Evolutionary conservation across 306 rosid genomes (phyloP).

Genomic region (Lathyrus aphaca): DNA sequence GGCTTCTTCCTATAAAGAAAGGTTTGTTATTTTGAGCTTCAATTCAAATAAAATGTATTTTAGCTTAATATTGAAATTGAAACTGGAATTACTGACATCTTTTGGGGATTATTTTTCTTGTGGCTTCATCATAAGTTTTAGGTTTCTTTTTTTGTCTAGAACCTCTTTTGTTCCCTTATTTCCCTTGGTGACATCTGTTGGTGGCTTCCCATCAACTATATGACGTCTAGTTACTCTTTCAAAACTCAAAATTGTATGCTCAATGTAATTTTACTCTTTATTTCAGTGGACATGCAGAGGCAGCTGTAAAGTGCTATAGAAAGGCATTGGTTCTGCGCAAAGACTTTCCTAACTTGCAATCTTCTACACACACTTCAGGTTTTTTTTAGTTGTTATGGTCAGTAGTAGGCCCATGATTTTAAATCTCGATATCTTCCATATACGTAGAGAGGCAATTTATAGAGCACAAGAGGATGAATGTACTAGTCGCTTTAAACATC

Average conservation of each 20-base stretch:
- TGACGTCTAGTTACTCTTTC: slow-evolving; percentile 9
- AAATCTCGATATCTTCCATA: too few species aligned
- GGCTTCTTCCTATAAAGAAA: slow-evolving; percentile 98
- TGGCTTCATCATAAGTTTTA: too few species aligned
- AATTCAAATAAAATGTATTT: slow-evolving; percentile 15
- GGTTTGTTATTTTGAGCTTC: slow-evolving; percentile 48
- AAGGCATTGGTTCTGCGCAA: slow-evolving; percentile 83
- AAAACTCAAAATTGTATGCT: slow-evolving; percentile 7
- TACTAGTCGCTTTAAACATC: too few species aligned
- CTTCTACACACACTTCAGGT: slow-evolving; percentile 97
- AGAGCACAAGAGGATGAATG: too few species aligned
- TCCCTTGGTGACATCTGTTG: slow-evolving; percentile 14
- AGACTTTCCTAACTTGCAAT: slow-evolving; percentile 96
- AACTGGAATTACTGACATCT: too few species aligned
- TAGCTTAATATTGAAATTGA: too few species aligned
- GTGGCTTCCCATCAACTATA: neutral
- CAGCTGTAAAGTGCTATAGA: slow-evolving; percentile 82
- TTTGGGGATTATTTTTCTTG: too few species aligned
- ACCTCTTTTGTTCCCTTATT: neutral
- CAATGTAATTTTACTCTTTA: slow-evolving; percentile 19
- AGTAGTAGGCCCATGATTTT: too few species aligned
- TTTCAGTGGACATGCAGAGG: slow-evolving; percentile 91
- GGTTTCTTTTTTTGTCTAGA: neutral
- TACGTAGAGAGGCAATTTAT: too few species aligned
- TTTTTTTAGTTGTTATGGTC: slow-evolving; percentile 1